These are phyloP conservation scores for Citeromyces siamensis DNA, from an alignment of 1,139 yeast species.

Conservation along the genomic window DNA sequence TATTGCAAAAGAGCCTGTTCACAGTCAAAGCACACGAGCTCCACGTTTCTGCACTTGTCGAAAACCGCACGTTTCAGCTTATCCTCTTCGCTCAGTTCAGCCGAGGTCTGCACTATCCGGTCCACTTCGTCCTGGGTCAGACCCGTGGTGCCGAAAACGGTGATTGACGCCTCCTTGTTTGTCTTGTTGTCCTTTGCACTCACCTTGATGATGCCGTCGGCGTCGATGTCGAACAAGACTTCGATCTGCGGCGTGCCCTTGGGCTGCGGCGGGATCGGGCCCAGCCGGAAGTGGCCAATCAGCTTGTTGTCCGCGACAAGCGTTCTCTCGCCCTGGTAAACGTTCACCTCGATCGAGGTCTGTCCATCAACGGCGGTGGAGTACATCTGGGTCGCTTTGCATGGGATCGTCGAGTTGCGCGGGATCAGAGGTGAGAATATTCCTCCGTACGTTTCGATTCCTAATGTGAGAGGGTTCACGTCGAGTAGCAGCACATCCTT, in stretches of 20 bases:
- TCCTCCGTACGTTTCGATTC: conserved; percentile 78
- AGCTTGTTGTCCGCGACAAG: conserved; percentile 60
- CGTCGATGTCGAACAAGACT: conserved; percentile 66
- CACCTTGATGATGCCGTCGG: conserved; percentile 73
- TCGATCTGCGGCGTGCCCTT: conserved; percentile 70
- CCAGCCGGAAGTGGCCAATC: conserved; percentile 59
- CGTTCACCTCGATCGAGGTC: conserved; percentile 67
- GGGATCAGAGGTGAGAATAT: conserved; percentile 67
- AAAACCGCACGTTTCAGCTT: conserved; percentile 24
- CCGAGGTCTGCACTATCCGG: conserved; percentile 39
- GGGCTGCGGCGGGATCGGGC: conserved; percentile 60
- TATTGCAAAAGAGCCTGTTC: conserved; percentile 18
- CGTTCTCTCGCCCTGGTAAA: conserved; percentile 70
- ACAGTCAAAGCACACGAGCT: conserved; percentile 18
- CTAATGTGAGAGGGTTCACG: conserved; percentile 69
- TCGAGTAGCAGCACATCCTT: conserved; percentile 64
- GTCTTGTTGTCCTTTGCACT: conserved; percentile 58
- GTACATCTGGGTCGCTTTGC: conserved; percentile 56
- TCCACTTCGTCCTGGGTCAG: conserved; percentile 53
- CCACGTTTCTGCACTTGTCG: conserved; percentile 18
- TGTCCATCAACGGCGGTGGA: conserved; percentile 84
- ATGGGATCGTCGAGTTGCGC: conserved; percentile 66
- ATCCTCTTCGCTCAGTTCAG: conserved; percentile 28
- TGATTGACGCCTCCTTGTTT: conserved; percentile 41
- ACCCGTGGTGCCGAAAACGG: conserved; percentile 61